phyloP scores from a whole-genome alignment of 345 rosid species.

The Stellera chamaejasme region DNA sequence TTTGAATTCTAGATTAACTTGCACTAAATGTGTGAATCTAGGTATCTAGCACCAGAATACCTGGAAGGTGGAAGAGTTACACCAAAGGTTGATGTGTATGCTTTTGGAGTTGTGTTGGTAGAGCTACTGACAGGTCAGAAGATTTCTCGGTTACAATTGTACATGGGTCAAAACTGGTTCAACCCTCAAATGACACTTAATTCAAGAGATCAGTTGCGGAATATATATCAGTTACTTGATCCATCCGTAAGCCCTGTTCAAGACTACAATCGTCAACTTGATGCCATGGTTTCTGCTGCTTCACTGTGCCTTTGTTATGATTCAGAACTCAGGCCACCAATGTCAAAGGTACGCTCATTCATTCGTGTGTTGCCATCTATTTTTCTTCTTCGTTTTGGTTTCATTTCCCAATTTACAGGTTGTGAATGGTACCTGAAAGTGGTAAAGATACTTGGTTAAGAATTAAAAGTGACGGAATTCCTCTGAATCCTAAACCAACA shows the following conservation, averaged over 20 bases:
- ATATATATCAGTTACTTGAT: conserved; percentile 10
- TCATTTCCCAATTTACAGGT: neutral
- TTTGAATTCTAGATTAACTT: neutral
- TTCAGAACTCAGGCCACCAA: conserved; percentile 12
- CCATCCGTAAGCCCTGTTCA: conserved; percentile 5
- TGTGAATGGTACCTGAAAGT: too few relatives aligned
- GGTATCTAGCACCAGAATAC: conserved; percentile 65
- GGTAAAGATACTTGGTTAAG: neutral
- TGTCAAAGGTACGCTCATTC: conserved; percentile 13
- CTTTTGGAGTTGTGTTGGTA: conserved; percentile 57
- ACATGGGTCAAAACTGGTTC: conserved; percentile 38
- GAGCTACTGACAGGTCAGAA: conserved; percentile 57
- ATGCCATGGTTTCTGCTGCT: conserved; percentile 12
- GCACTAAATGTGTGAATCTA: conserved; percentile 19
- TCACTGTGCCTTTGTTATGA: conserved; percentile 10
- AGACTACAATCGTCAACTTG: conserved; percentile 7
- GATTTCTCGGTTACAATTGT: conserved; percentile 31
- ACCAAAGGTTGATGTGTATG: conserved; percentile 48
- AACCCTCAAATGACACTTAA: conserved; percentile 29
- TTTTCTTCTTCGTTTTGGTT: neutral
- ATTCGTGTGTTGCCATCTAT: neutral
- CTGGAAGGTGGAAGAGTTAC: conserved; percentile 38
- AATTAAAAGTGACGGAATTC: neutral
- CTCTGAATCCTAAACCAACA: neutral
- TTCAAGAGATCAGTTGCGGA: conserved; percentile 22